Conservation (phyloP, 257 asterid species). For the Jacaranda copaia region DNA sequence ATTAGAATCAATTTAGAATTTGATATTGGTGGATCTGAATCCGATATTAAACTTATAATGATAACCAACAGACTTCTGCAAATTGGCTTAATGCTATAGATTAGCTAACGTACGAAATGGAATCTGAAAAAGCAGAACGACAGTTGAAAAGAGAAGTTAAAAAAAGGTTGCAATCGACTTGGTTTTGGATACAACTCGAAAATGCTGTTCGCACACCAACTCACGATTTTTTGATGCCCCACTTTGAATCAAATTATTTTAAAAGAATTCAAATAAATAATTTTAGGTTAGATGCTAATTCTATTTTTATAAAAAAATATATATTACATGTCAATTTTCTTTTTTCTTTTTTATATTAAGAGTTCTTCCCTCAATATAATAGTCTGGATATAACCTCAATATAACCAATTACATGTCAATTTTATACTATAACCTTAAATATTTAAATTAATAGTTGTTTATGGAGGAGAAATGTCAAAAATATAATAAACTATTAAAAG, state of each 20-base stretch:
- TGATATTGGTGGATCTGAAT: too few species aligned
- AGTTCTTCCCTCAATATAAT: too few species aligned
- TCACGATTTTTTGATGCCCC: background rate
- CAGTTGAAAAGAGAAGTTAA: conserved; percentile 9
- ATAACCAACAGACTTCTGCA: background rate
- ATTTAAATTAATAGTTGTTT: too few species aligned
- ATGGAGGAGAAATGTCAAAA: too few species aligned
- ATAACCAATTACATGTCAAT: too few species aligned
- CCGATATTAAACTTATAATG: background rate
- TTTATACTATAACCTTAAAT: too few species aligned
- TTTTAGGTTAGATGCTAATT: background rate
- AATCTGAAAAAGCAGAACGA: conserved; percentile 14
- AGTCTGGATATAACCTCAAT: too few species aligned
- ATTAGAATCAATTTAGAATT: too few species aligned
- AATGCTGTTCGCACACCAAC: background rate
- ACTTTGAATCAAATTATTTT: background rate
- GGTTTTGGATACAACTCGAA: background rate
- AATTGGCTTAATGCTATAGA: background rate
- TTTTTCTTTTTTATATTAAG: too few species aligned
- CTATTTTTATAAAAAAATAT: too few species aligned
- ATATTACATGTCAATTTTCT: background rate
- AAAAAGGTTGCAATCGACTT: background rate
- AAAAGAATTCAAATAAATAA: background rate
- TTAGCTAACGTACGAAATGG: conserved; percentile 20
- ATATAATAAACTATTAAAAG: too few species aligned